These are phyloP conservation scores for Candida bentonensis DNA, from an alignment of 805 yeast species.

Conservation along the genomic window DNA sequence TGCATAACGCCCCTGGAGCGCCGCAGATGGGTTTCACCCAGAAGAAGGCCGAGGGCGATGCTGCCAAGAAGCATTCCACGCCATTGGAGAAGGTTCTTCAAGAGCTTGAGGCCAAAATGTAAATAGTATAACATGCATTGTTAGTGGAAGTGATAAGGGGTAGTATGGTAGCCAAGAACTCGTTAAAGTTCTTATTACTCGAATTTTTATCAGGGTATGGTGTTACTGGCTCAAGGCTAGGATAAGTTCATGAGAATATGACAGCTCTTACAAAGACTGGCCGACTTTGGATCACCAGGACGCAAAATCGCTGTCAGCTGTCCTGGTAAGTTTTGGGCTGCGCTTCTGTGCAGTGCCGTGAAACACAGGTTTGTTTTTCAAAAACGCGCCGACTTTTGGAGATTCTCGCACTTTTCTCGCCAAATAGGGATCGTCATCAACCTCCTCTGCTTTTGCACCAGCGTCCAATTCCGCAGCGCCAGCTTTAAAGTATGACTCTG, in stretches of 20 bases:
- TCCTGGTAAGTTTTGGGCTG: slow-evolving; percentile 2
- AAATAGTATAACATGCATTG: not conserved
- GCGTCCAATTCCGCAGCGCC: too few relatives aligned
- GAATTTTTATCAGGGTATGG: too few relatives aligned
- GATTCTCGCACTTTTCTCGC: not conserved
- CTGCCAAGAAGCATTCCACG: not conserved
- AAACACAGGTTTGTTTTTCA: not conserved
- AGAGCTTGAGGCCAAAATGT: not conserved
- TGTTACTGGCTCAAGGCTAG: too few relatives aligned
- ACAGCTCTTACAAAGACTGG: too few relatives aligned
- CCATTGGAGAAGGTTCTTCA: not conserved
- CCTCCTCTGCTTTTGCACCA: not conserved
- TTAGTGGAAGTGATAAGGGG: too few relatives aligned
- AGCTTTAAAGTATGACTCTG: not conserved
- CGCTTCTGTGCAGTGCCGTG: not conserved
- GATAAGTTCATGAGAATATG: too few relatives aligned
- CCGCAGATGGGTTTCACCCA: slow-evolving; percentile 28
- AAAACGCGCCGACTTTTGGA: not conserved
- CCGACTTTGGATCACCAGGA: too few relatives aligned
- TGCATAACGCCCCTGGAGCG: slow-evolving; percentile 50
- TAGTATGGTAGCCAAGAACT: too few relatives aligned
- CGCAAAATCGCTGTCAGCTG: not conserved
- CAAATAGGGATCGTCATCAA: not conserved
- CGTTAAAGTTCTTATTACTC: too few relatives aligned
- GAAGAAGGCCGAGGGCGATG: slow-evolving; percentile 21